phyloP scores from a whole-genome alignment of 108 stramenopile genomes.

The Mediolabrus comicus region DNA sequence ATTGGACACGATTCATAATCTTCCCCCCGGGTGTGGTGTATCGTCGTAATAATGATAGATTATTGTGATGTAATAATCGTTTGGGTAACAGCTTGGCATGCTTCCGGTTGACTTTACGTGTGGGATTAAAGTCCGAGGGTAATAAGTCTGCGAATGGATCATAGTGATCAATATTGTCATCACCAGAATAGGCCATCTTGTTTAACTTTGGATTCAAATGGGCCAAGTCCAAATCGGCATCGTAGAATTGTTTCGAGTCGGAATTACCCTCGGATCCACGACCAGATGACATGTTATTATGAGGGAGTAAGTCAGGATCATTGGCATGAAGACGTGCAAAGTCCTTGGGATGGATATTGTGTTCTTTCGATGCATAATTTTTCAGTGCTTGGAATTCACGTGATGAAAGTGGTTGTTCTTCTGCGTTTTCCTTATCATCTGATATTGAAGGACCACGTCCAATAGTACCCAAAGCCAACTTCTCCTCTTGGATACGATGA shows the following conservation, averaged over 20 bases:
- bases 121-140: slow-evolving; percentile 73
- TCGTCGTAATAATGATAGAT: slow-evolving; percentile 60
- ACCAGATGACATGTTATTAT: slow-evolving; percentile 29
- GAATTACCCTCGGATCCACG: background rate
- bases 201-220: slow-evolving; percentile 18
- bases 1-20: slow-evolving; percentile 80
- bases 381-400: slow-evolving; percentile 63
- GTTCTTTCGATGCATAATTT: slow-evolving; percentile 53
- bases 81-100: slow-evolving; percentile 68
- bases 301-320: slow-evolving; percentile 46
- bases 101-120: slow-evolving; percentile 69
- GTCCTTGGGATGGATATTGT: slow-evolving; percentile 49
- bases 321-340: slow-evolving; percentile 53
- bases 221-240: slow-evolving; percentile 53
- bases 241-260: slow-evolving; percentile 7
- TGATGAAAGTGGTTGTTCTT: slow-evolving; percentile 52
- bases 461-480: slow-evolving; percentile 68
- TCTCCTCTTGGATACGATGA: slow-evolving; percentile 58
- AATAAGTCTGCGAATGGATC: slow-evolving; percentile 79
- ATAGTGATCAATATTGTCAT: slow-evolving; percentile 47
- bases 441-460: slow-evolving; percentile 55
- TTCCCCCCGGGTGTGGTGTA: slow-evolving; percentile 80
- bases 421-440: slow-evolving; percentile 28
- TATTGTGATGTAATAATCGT: slow-evolving; percentile 79
- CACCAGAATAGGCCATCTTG: slow-evolving; percentile 44